These are phyloP conservation scores for Penicillium fimorum DNA, from an alignment of 495 filamentous ascomycete genomes.

Conservation along the genomic window DNA sequence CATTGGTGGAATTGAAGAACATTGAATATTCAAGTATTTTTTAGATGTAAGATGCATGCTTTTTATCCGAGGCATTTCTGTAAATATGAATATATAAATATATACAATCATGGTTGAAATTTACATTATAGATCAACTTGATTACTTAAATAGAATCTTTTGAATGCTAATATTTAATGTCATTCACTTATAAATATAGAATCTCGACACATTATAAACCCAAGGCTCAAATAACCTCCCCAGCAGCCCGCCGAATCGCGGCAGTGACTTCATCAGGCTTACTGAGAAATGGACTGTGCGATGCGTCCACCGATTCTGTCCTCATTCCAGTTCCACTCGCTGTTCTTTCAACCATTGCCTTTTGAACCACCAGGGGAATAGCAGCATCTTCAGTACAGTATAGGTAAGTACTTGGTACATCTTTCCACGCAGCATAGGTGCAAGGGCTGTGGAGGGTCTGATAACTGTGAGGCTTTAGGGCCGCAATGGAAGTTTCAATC, in stretches of 20 bases:
- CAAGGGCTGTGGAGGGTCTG: conserved; percentile 19
- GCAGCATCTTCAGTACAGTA: conserved; percentile 46
- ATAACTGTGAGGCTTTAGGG: conserved; percentile 20
- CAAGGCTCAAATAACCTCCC: conserved; percentile 6
- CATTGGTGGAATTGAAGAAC: too few relatives aligned
- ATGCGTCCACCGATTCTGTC: conserved; percentile 25
- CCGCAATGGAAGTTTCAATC: neutral
- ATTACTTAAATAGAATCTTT: too few relatives aligned
- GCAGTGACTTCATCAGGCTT: conserved; percentile 22
- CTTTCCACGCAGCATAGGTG: conserved; percentile 45
- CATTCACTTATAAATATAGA: neutral
- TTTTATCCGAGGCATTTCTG: too few relatives aligned
- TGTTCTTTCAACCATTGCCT: conserved; percentile 27
- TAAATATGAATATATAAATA: too few relatives aligned
- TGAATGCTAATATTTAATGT: neutral
- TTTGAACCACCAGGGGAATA: conserved; percentile 36
- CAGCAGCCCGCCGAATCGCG: conserved; percentile 19
- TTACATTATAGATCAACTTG: too few relatives aligned
- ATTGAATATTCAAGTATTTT: too few relatives aligned
- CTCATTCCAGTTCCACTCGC: conserved; percentile 12
- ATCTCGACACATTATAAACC: neutral
- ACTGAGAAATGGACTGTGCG: conserved; percentile 35
- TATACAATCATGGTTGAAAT: too few relatives aligned
- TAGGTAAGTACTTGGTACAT: conserved; percentile 49
- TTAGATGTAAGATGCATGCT: too few relatives aligned